Conservation (phyloP, 164 flowering plant genomes). For the Vitis vinifera region ASM3070453v1 NC_081817.1:17224001-17224500, state of each 20-base stretch:
- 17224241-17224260: no score
- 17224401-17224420: slow-evolving; percentile 45
- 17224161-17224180: not conserved
- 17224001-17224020: no score
- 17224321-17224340: no score
- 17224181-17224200: not conserved
- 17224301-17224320: no score
- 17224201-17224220: not conserved
- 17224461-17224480: slow-evolving; percentile 53
- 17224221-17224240: not conserved
- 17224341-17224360: not conserved
- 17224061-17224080: not conserved
- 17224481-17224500: slow-evolving; percentile 50
- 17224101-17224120: not conserved
- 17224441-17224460: slow-evolving; percentile 63
- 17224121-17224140: not conserved
- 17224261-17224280: not conserved
- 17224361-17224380: no score
- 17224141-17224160: not conserved
- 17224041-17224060: not conserved
- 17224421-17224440: slow-evolving; percentile 67
- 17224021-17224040: not conserved
- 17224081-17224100: not conserved
- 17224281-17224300: not conserved
- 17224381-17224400: no score